Base-by-base conservation (phyloP, 75 land plant species). In the Sequoiadendron giganteum region DNA sequence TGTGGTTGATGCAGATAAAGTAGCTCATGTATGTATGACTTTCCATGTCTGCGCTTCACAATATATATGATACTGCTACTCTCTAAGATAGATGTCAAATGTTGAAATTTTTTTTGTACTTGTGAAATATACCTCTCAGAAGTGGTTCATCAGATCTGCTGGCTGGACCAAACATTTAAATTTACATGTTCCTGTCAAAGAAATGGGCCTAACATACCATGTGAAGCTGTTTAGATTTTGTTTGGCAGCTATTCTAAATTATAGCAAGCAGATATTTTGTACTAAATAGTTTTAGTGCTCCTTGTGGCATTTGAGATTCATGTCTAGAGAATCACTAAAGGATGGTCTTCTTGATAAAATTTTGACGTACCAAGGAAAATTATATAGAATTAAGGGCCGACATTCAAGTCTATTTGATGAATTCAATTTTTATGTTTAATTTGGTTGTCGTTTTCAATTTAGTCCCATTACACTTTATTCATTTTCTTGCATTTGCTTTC, bases 1-100 rank as follows among this genome's bases (percentile, higher is more conserved):
- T 11, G 90, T 98, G 45, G 95, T 98, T 21, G 99, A 98, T 86
- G 99, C 99, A 10, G 99, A 98, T 83, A 85, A 92, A 87, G 86
- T 94, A 78, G 95, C 95, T 36, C 86, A 89, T 43, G 95, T 94
- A 86, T 42, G 85, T 89, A 19, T 72, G 70, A 2, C 42, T 40
- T 79, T 25, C 76, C 10, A 32, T 72, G 34, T 32, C 76, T 72
- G 11, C 38, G 15, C 77, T 34, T 75, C 13, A 75, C 77, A 14
- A 25, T 25, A 75, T 13, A 34, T 34, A 75, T 11, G 3, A 11
- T 75, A 75, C 38, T 75, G 77, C 38, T 75, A 32, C 77, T 14
- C 38, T 75, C 34, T 34, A 75, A 13, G 38, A 75, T 32, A 75
- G 14, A 75, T 75, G 3, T 75, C 77, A 34, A 9, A 75, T 75